These are phyloP conservation scores for Leccinellum luteum DNA, from an alignment of 768 basidiomycete species.

Conservation along the genomic window DNA sequence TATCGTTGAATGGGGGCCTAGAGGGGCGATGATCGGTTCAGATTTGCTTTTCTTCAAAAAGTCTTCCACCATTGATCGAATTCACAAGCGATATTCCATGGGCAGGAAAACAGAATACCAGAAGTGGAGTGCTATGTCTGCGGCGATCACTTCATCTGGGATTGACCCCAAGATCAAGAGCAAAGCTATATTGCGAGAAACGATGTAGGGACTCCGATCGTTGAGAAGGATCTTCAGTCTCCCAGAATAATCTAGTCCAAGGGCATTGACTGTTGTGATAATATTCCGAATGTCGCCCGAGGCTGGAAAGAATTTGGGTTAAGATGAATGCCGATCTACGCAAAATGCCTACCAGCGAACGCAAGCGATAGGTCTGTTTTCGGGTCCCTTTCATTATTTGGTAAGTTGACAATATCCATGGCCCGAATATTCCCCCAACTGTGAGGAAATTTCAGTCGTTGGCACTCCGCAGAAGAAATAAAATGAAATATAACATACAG, in stretches of 20 bases:
- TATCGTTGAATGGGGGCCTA: slow-evolving; percentile 17
- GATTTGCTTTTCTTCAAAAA: slow-evolving; percentile 9
- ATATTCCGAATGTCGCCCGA: slow-evolving; percentile 50
- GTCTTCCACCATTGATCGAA: slow-evolving; percentile 19
- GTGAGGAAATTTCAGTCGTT: background rate
- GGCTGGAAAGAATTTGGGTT: slow-evolving; percentile 27
- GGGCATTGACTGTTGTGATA: slow-evolving; percentile 40
- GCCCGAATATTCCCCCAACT: slow-evolving; percentile 39
- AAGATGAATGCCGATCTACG: background rate
- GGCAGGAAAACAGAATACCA: slow-evolving; percentile 48
- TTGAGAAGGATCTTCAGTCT: slow-evolving; percentile 41
- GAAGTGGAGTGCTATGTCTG: slow-evolving; percentile 46
- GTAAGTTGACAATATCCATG: slow-evolving; percentile 29
- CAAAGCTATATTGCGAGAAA: slow-evolving; percentile 41
- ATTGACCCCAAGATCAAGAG: slow-evolving; percentile 40
- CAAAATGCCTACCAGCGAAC: slow-evolving; percentile 21
- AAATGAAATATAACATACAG: slow-evolving; percentile 12
- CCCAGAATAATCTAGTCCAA: slow-evolving; percentile 42
- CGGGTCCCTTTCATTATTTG: slow-evolving; percentile 20
- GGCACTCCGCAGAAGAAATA: background rate
- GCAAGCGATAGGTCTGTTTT: slow-evolving; percentile 23
- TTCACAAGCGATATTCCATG: slow-evolving; percentile 25
- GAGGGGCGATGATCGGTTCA: slow-evolving; percentile 5
- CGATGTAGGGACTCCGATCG: slow-evolving; percentile 31
- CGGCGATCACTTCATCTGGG: slow-evolving; percentile 32